Base-by-base conservation (phyloP, 345 rosid genomes). In the Abelmoschus esculentus region DNA sequence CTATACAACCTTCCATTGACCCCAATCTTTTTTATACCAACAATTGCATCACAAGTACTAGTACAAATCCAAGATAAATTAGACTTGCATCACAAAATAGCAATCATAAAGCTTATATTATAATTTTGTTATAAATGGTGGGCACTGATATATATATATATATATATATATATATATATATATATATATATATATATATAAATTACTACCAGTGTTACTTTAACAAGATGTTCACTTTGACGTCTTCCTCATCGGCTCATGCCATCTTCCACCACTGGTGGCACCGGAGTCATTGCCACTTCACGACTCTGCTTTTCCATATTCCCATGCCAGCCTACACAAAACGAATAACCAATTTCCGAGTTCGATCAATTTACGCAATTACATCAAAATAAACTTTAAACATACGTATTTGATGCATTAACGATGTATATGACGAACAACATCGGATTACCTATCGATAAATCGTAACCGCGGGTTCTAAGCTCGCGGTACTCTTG, bases 401-500 rank as follows among this genome's bases (percentile, higher is more conserved):
- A 9, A 9, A 40, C 10, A 1, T 9, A 40, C 0, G 9, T 40
- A 40, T 40, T 40, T 40, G 46, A 40, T 40, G 18, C 5, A 14
- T 46, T 46, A 11, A 10, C 14, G 4, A 46, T 12, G 0, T 19
- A 3, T 18, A 54, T 0, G 58, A 54, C 7, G 10, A 54, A 9
- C 9, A 13, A 18, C 4, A 8, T 19, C 8, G 2, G 22, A 12
- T 29, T 72, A 80, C 88, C 83, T 7, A 77, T 26, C 40, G 81
- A 59, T 15, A 75, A n/a, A 61, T 85, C 77, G 7, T 49, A 75
- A 3, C 86, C 84, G 1, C 68, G 82, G 60, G 61, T 71, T 44
- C 69, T 40, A 66, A 85, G 85, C 73, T 78, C 87, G 1, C 83
- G 80, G 22, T 78, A 78, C 70, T 81, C 84, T 46, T 81, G 87